phyloP scores from a whole-genome alignment of 768 basidiomycete species.

The Boletus rex-veris region DNA sequence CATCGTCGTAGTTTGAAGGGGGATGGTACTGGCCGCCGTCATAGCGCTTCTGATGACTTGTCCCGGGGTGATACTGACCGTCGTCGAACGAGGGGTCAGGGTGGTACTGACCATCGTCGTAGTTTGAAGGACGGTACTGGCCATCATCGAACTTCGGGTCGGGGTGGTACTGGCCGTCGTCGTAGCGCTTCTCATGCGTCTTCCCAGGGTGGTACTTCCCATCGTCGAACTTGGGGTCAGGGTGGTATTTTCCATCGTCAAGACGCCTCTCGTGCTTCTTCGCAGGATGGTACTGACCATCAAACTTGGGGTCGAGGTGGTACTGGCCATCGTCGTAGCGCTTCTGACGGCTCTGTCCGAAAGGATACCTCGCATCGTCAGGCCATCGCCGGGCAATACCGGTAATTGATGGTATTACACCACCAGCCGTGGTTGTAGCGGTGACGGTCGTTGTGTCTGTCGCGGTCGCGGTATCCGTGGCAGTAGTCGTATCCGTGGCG shows the following conservation, averaged over 20 bases:
- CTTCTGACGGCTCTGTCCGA: not conserved
- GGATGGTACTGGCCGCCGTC: not conserved
- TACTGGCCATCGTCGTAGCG: slow-evolving; percentile 19
- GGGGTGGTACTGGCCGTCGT: slow-evolving; percentile 5
- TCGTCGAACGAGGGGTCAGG: not conserved
- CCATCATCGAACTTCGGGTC: not conserved
- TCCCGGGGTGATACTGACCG: not conserved
- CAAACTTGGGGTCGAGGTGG: slow-evolving; percentile 8
- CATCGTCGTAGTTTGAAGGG: not conserved
- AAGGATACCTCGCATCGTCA: not conserved
- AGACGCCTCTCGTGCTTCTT: not conserved
- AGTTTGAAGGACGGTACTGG: not conserved
- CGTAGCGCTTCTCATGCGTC: not conserved
- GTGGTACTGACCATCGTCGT: slow-evolving; percentile 8
- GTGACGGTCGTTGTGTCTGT: not conserved
- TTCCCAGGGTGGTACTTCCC: not conserved
- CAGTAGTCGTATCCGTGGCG: not conserved
- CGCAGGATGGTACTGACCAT: slow-evolving; percentile 3
- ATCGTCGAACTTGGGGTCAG: not conserved
- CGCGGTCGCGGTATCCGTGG: not conserved
- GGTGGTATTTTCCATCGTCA: slow-evolving; percentile 10
- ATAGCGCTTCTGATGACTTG: not conserved
- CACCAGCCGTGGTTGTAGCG: not conserved
- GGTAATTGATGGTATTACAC: not conserved
- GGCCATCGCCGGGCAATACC: not conserved